Evolutionary conservation across 768 basidiomycete species (phyloP).

Genomic region (Termitomyces sp.): DNA sequence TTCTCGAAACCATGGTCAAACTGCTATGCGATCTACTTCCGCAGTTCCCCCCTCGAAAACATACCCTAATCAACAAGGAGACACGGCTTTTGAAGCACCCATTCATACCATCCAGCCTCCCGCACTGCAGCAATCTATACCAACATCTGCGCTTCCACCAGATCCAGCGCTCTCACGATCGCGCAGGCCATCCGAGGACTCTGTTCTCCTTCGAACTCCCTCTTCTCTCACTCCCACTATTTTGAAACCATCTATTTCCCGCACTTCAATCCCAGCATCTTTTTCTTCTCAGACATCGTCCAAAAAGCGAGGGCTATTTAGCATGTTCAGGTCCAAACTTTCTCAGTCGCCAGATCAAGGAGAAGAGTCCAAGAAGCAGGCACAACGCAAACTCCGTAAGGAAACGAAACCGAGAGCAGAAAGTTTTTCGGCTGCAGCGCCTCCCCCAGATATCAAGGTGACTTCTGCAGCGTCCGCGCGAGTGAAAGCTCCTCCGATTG

Average conservation of each 20-base stretch:
- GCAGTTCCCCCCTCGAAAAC: not conserved
- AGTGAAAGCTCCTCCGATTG: slow-evolving; percentile 10
- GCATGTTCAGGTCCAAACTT: slow-evolving; percentile 24
- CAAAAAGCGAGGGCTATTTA: slow-evolving; percentile 34
- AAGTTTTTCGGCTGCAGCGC: not conserved
- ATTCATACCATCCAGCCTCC: not conserved
- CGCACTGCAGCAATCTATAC: not conserved
- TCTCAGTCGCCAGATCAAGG: slow-evolving; percentile 14
- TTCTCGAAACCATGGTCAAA: not conserved
- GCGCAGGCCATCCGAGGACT: slow-evolving; percentile 40
- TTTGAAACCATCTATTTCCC: slow-evolving; percentile 35
- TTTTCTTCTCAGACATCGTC: slow-evolving; percentile 30
- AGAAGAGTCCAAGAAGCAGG: slow-evolving; percentile 14
- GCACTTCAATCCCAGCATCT: slow-evolving; percentile 33
- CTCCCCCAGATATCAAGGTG: slow-evolving; percentile 1
- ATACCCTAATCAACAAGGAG: not conserved
- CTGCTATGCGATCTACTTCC: not conserved
- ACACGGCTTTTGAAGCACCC: not conserved
- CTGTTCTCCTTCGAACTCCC: slow-evolving; percentile 54
- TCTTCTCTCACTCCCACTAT: slow-evolving; percentile 55
- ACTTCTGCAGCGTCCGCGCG: slow-evolving; percentile 8
- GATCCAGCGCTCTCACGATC: slow-evolving; percentile 12
- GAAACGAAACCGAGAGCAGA: slow-evolving; percentile 5
- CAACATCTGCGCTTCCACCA: slow-evolving; percentile 5
- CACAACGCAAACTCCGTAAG: slow-evolving; percentile 16